Conservation (phyloP, 2,329 filamentous ascomycete species). For the Sodiomyces alkalinus region DNA sequence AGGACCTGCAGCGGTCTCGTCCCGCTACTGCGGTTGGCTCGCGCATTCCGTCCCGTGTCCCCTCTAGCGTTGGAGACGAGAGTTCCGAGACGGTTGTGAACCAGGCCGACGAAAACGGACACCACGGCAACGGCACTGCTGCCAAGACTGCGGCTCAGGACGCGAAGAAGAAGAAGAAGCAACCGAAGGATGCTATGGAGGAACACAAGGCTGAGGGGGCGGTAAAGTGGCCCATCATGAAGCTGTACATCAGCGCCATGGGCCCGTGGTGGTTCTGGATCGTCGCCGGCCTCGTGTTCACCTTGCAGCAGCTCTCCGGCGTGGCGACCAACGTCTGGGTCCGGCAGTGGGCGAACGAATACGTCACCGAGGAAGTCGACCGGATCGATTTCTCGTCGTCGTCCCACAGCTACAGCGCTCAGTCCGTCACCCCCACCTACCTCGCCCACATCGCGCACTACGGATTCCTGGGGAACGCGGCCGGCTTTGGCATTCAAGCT, state of each 20-base stretch:
- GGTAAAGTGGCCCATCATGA: conserved; percentile 75
- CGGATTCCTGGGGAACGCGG: conserved; percentile 20
- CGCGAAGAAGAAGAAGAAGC: conserved; percentile 28
- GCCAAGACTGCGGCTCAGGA: conserved; percentile 29
- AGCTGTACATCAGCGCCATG: conserved; percentile 79
- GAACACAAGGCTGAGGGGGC: conserved; percentile 76
- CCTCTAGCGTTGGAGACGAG: conserved; percentile 59
- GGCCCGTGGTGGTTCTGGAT: conserved; percentile 96
- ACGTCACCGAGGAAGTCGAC: conserved; percentile 35
- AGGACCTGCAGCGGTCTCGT: conserved; percentile 62
- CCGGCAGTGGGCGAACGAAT: conserved; percentile 85
- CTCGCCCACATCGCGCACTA: conserved; percentile 24
- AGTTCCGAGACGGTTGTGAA: conserved; percentile 38
- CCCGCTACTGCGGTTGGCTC: conserved; percentile 58
- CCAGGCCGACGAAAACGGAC: conserved; percentile 31
- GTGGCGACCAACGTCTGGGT: conserved; percentile 93
- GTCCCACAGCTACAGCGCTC: conserved; percentile 19
- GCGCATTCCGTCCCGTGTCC: conserved; percentile 58
- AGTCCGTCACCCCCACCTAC: conserved; percentile 20
- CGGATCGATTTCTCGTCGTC: conserved; percentile 17
- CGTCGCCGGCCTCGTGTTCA: conserved; percentile 59
- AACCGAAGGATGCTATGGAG: conserved; percentile 39
- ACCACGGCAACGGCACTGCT: conserved; percentile 30
- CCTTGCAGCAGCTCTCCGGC: conserved; percentile 67
- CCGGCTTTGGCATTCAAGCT: conserved; percentile 11